A percentile compares a stretch with the other conserved stretches of the same genome.
phyloP scores from a whole-genome alignment of 352 stramenopile genomes.

The Blastocystis sp. region DNA sequence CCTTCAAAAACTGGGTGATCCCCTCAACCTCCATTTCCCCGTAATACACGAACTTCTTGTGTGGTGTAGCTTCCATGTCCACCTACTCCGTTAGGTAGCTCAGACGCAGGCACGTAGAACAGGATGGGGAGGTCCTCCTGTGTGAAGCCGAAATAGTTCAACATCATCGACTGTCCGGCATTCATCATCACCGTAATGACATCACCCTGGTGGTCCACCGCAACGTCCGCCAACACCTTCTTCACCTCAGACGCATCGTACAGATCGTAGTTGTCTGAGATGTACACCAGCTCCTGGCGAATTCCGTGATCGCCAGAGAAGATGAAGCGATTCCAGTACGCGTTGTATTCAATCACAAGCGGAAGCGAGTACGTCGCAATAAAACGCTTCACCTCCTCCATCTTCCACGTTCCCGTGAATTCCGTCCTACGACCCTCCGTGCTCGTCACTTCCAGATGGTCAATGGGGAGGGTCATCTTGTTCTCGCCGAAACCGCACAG shows the following conservation, averaged over 20 bases:
- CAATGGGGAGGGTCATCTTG: conserved; percentile 10
- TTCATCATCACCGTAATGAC: conserved; percentile 23
- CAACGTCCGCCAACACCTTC: not conserved
- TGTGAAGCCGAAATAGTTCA: conserved; percentile 52
- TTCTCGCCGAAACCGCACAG: conserved; percentile 18
- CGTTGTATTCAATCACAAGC: not conserved
- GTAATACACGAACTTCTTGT: conserved; percentile 51
- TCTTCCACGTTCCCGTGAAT: conserved; percentile 30
- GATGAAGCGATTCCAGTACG: conserved; percentile 30
- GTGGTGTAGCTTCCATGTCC: not conserved
- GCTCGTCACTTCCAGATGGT: conserved; percentile 20
- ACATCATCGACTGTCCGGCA: not conserved
- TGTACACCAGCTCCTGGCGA: conserved; percentile 47
- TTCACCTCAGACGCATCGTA: not conserved
- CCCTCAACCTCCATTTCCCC: not conserved
- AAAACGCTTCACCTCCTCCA: conserved; percentile 11
- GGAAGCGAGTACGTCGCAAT: conserved; percentile 21
- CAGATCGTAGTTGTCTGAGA: conserved; percentile 8
- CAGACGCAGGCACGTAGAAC: not conserved
- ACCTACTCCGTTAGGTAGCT: not conserved
- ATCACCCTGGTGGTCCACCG: not conserved
- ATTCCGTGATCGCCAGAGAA: conserved; percentile 9
- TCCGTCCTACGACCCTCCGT: not conserved
- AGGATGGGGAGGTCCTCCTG: conserved; percentile 27
- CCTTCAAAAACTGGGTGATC: not conserved